Evolutionary conservation across 176 grass and related monocot genomes (phyloP).

Genomic region (Chrysopogon serrulatus): DNA sequence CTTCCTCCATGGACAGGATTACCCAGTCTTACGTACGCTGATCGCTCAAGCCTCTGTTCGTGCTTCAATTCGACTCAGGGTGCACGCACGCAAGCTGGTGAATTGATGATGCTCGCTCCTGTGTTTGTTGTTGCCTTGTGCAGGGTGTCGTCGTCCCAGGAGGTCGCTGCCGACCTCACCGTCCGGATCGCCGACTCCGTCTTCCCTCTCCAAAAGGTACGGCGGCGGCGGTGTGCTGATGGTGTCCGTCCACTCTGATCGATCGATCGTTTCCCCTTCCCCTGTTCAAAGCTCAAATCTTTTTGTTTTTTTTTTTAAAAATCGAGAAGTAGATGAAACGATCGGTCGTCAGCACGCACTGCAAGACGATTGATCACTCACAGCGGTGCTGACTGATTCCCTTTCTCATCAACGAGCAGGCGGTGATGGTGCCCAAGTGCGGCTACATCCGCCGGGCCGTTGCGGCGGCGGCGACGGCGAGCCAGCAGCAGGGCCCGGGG

Average conservation of each 20-base stretch:
- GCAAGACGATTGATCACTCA: not conserved
- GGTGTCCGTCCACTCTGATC: not conserved
- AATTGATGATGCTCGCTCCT: not conserved
- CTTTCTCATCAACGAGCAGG: conserved; percentile 5
- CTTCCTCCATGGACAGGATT: not conserved
- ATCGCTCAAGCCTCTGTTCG: not conserved
- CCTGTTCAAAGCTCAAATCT: not conserved
- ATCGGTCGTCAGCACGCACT: not conserved
- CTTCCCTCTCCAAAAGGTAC: conserved; percentile 84
- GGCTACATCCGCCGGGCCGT: conserved; percentile 60
- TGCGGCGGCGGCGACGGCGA: conserved; percentile 14
- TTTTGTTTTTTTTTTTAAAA: not conserved
- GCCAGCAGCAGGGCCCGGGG: not conserved
- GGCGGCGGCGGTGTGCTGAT: not conserved
- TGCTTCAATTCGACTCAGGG: not conserved
- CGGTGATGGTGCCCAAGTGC: conserved; percentile 65
- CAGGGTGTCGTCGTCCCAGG: conserved; percentile 67
- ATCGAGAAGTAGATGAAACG: not conserved
- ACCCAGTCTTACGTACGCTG: conserved; percentile 53
- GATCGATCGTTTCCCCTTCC: not conserved
- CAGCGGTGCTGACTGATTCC: not conserved
- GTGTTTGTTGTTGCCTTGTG: not conserved
- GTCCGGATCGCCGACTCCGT: conserved; percentile 45
- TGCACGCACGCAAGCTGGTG: not conserved
- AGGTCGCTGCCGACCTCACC: conserved; percentile 52